Conservation (phyloP, 108 stramenopile genomes). For the Conticribra weissflogii region DNA sequence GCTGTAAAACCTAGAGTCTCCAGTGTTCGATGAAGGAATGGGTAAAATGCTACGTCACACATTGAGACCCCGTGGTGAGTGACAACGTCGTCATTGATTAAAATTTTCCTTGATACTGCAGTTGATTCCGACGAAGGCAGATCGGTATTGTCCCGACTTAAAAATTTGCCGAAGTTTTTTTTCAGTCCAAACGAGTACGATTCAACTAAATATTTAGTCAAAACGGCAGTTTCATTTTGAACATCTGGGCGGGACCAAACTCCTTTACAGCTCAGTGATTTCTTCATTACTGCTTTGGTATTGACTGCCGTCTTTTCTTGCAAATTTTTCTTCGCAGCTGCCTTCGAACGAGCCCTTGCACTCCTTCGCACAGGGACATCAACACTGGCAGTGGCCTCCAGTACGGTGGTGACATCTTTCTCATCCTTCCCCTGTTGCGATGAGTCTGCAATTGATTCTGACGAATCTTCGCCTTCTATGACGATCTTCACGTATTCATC, state of each 20-base stretch:
- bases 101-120: background rate
- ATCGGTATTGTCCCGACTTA: background rate
- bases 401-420: background rate
- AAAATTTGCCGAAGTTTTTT: conserved; percentile 13
- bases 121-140: background rate
- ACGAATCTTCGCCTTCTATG: conserved; percentile 1
- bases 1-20: conserved; percentile 46
- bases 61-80: background rate
- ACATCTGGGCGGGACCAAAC: conserved; percentile 42
- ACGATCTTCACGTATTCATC: conserved; percentile 52
- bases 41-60: conserved; percentile 28
- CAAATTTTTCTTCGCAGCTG: conserved; percentile 1
- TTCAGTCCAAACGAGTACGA: conserved; percentile 21
- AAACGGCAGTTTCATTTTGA: conserved; percentile 25
- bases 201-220: conserved; percentile 42
- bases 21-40: conserved; percentile 55
- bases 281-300: conserved; percentile 5
- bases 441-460: background rate
- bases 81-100: conserved; percentile 41
- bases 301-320: conserved; percentile 4
- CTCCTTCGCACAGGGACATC: conserved; percentile 16
- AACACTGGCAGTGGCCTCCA: no score
- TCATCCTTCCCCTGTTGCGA: background rate
- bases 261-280: background rate
- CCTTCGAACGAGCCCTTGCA: conserved; percentile 32